A percentile compares a stretch with the other conserved stretches of the same genome.
Evolutionary conservation across 805 yeast genomes (phyloP).

Genomic region (Candida stauntonica): DNA sequence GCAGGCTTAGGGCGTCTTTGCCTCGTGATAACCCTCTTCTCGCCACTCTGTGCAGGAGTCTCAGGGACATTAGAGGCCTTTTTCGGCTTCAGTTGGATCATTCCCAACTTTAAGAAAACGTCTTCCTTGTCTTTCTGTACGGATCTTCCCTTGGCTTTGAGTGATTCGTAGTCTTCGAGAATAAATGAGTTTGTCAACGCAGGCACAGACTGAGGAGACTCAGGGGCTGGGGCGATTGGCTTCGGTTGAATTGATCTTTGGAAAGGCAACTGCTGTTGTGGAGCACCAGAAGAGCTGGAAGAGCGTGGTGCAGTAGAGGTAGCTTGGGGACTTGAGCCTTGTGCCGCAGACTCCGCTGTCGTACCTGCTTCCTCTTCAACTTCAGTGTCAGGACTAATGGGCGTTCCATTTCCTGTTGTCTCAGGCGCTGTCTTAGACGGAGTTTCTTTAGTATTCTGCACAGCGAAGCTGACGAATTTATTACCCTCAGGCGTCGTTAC

Average conservation of each 20-base stretch:
- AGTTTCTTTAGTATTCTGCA: not conserved
- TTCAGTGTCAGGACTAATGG: not conserved
- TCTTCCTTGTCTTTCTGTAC: constrained; percentile 17
- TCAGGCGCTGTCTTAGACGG: not conserved
- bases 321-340: too few species aligned
- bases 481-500: constrained; percentile 1
- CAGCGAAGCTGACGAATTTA: constrained; percentile 1
- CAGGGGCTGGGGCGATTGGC: not conserved
- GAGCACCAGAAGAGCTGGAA: too few species aligned
- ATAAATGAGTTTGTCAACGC: constrained; percentile 8
- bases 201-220: not conserved
- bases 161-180: constrained; percentile 18
- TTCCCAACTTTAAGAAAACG: constrained; percentile 12
- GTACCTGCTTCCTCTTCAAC: not conserved
- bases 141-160: constrained; percentile 23
- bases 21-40: constrained; percentile 3
- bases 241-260: not conserved
- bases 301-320: too few species aligned
- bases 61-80: not conserved
- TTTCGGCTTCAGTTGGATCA: constrained; percentile 11
- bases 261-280: not conserved
- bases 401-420: too few species aligned
- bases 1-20: constrained; percentile 9
- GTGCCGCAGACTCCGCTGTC: too few species aligned
- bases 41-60: not conserved